A percentile compares a stretch with the other conserved stretches of the same genome.
Evolutionary conservation across 2,329 filamentous ascomycete species (phyloP).

Genomic region (Colletotrichum cuscutae): DNA sequence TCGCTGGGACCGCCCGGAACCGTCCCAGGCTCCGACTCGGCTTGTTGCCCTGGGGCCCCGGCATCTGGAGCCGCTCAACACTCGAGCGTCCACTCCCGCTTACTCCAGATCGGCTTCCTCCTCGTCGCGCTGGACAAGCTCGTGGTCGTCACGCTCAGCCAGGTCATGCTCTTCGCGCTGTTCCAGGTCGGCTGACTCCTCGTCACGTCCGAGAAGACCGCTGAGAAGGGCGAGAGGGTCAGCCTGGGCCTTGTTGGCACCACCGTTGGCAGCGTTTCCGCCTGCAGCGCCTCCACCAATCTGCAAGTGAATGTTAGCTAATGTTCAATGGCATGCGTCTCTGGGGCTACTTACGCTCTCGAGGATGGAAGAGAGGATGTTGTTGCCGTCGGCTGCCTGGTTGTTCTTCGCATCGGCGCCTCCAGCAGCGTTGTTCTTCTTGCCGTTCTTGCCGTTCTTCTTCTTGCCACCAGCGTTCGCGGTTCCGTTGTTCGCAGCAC

Average conservation of each 20-base stretch:
- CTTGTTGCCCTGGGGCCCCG: background rate
- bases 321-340: background rate
- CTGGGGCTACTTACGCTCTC: background rate
- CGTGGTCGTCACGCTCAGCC: background rate
- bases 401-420: conserved; percentile 19
- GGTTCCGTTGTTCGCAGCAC: conserved; percentile 15
- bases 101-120: conserved; percentile 6
- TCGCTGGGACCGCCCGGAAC: background rate
- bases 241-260: conserved; percentile 2
- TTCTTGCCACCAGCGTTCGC: conserved; percentile 1
- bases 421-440: background rate
- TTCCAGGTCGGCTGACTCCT: conserved; percentile 4
- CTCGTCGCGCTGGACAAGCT: background rate
- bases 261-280: background rate
- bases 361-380: conserved; percentile 6
- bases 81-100: background rate
- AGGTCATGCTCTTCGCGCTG: background rate
- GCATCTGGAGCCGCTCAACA: background rate
- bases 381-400: background rate
- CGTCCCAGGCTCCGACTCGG: background rate
- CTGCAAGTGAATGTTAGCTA: background rate
- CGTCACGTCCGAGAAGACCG: conserved; percentile 21
- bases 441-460: background rate
- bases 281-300: background rate
- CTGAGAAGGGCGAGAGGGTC: conserved; percentile 8